These are phyloP conservation scores for Colletotrichum falcatum DNA, from an alignment of 2,329 filamentous ascomycete species.

Conservation along the genomic window DNA sequence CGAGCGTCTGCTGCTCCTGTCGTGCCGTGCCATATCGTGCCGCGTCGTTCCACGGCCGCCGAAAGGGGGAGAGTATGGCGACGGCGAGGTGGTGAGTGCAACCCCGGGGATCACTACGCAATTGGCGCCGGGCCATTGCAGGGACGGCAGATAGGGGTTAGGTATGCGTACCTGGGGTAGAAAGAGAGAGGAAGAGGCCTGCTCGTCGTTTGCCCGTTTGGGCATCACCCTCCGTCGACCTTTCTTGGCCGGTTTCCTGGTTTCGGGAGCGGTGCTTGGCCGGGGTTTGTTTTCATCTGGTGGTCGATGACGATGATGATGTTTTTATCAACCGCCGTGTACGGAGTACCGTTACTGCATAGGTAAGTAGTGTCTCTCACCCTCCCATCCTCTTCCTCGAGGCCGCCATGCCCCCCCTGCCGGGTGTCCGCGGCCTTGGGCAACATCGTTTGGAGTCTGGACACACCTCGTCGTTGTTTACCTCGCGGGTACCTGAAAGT, in stretches of 20 bases:
- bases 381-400: neutral
- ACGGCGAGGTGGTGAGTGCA: neutral
- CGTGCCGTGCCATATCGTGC: neutral
- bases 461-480: constrained; percentile 1
- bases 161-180: neutral
- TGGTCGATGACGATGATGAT: constrained; percentile 23
- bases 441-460: neutral
- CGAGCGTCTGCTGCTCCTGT: neutral
- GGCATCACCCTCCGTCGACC: constrained; percentile 12
- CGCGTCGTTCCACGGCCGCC: too few relatives aligned
- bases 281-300: constrained; percentile 1
- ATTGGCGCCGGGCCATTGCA: neutral
- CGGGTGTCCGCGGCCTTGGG: neutral
- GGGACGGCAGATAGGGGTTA: too few relatives aligned
- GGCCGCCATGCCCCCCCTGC: neutral
- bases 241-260: constrained; percentile 26
- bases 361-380: too few relatives aligned
- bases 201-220: constrained; percentile 13
- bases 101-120: neutral
- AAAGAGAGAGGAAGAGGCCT: neutral
- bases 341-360: neutral
- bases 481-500: constrained; percentile 39
- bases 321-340: constrained; percentile 21
- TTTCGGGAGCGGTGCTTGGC: neutral
- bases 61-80: neutral